Conservation (phyloP, 805 yeast species). For the Wickerhamomyces ciferrii region DNA sequence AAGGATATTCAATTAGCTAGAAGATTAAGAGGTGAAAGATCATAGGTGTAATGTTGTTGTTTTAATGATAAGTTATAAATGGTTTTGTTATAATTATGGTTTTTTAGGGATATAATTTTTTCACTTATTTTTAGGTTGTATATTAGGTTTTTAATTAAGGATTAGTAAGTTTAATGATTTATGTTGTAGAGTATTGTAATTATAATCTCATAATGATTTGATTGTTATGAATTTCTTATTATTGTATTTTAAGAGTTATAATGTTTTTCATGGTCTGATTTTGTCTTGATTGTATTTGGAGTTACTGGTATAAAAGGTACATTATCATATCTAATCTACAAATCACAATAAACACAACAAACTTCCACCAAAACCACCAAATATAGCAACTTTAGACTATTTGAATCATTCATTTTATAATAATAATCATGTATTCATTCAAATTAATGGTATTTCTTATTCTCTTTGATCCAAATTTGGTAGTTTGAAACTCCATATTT, state of each 20-base stretch:
- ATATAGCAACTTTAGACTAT: not conserved
- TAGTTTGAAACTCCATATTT: not conserved
- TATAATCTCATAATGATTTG: too few relatives aligned
- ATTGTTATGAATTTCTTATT: too few relatives aligned
- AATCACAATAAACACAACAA: not conserved
- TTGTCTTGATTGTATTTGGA: too few relatives aligned
- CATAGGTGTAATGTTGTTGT: conserved; percentile 34
- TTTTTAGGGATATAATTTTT: not conserved
- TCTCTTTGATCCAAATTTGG: not conserved
- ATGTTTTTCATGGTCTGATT: too few relatives aligned
- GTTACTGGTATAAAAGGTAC: too few relatives aligned
- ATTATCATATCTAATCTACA: not conserved
- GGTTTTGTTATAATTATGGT: not conserved
- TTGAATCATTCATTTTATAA: not conserved
- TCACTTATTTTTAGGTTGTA: not conserved
- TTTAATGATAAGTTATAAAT: not conserved
- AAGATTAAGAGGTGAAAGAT: conserved; percentile 96
- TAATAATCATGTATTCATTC: too few relatives aligned
- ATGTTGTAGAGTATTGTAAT: too few relatives aligned
- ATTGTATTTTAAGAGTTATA: too few relatives aligned
- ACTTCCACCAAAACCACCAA: not conserved
- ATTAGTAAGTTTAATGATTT: not conserved
- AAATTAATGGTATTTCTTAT: too few relatives aligned
- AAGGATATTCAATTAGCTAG: conserved; percentile 97
- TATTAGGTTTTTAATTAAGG: not conserved